phyloP scores from a whole-genome alignment of 2,329 filamentous ascomycete species.

The Ceratocystis destructans region DNA sequence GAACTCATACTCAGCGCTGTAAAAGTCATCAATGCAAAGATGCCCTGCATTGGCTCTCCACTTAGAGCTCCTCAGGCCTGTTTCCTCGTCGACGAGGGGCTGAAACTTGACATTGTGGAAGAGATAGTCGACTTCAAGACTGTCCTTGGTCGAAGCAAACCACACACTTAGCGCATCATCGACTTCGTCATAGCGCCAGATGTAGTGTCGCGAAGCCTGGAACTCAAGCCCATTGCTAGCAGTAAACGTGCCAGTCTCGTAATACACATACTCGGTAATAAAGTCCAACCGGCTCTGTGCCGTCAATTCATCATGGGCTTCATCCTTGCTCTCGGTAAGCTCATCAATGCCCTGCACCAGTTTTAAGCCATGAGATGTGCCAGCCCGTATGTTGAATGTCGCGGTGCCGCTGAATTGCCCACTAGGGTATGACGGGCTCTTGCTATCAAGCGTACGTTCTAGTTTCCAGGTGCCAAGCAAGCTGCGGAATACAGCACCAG shows the following conservation, averaged over 20 bases:
- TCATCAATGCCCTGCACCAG: background rate
- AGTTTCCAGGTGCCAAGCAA: conserved; percentile 58
- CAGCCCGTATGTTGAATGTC: conserved; percentile 40
- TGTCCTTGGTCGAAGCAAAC: conserved; percentile 55
- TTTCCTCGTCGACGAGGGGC: conserved; percentile 24
- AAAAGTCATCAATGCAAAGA: conserved; percentile 57
- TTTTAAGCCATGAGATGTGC: conserved; percentile 11
- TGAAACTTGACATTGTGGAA: conserved; percentile 61
- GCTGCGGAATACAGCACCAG: conserved; percentile 54
- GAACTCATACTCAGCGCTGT: conserved; percentile 58
- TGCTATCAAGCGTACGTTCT: conserved; percentile 41
- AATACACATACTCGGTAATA: conserved; percentile 48
- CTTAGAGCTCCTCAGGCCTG: conserved; percentile 24
- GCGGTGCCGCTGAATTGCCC: conserved; percentile 53
- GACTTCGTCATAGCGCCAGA: conserved; percentile 54
- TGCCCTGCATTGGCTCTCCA: conserved; percentile 56
- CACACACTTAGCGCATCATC: conserved; percentile 53
- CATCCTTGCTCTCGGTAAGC: background rate
- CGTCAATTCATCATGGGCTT: conserved; percentile 22
- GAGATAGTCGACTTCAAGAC: conserved; percentile 51
- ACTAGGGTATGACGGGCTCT: conserved; percentile 44
- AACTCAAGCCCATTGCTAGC: conserved; percentile 44
- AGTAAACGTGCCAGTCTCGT: conserved; percentile 52
- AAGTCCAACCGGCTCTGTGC: conserved; percentile 25
- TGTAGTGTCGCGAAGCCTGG: conserved; percentile 50